These are phyloP conservation scores for Saccharomycopsis phalli DNA, from an alignment of 1,139 yeast genomes.

Conservation along the genomic window DNA sequence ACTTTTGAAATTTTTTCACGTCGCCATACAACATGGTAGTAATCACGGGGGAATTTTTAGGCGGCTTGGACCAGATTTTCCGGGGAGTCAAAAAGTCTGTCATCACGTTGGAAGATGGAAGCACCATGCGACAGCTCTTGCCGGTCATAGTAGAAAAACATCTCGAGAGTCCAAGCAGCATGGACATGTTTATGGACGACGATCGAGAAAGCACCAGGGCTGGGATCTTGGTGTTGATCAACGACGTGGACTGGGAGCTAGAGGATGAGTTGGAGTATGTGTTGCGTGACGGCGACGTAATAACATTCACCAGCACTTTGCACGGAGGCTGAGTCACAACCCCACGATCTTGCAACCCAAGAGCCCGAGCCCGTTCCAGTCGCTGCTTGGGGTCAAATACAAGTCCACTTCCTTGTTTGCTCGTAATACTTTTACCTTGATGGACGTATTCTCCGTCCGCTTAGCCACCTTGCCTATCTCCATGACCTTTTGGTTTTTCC, in stretches of 20 bases:
- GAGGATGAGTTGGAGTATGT: constrained; percentile 81
- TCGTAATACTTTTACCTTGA: constrained; percentile 7
- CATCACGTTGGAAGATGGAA: constrained; percentile 37
- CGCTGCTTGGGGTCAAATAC: constrained; percentile 40
- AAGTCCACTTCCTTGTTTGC: constrained; percentile 10
- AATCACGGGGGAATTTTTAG: constrained; percentile 38
- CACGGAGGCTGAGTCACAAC: constrained; percentile 67
- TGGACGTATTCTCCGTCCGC: constrained; percentile 13
- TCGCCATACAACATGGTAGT: constrained; percentile 22
- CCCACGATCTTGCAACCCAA: constrained; percentile 60
- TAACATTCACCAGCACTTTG: constrained; percentile 84
- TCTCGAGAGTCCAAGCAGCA: constrained; percentile 53
- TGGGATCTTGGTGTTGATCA: constrained; percentile 82
- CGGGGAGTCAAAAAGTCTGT: constrained; percentile 41
- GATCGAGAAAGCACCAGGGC: constrained; percentile 64
- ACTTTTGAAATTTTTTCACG: no score
- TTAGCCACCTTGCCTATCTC: constrained; percentile 27
- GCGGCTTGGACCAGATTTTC: constrained; percentile 66
- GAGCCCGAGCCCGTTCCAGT: constrained; percentile 67
- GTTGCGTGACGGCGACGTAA: constrained; percentile 64
- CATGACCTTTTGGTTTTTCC: constrained; percentile 34
- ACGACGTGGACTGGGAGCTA: constrained; percentile 96
- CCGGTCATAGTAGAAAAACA: constrained; percentile 44
- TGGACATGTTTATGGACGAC: constrained; percentile 73
- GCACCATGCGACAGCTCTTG: constrained; percentile 50